Evolutionary conservation across 805 yeast genomes (phyloP), one percentile per base, ranked within the genome.

Genomic region (Gaillardinia entomophila): DNA sequence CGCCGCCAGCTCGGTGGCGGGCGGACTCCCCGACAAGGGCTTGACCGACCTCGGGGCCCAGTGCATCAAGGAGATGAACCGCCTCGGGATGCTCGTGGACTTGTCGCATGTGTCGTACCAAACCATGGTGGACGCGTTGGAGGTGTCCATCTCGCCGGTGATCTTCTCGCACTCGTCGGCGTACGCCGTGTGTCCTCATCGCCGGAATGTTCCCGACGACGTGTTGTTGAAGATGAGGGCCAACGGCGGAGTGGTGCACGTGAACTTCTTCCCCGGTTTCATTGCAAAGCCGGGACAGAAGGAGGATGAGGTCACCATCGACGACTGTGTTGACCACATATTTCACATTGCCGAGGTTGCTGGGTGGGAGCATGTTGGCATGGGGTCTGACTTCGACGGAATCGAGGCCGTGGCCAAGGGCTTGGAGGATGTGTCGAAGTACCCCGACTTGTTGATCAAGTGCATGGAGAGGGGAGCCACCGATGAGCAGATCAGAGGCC

Each of bases 371-470:
- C 69, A 67, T 42, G 74, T 71, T 27, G 73, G 72, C 0, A 51
- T 71, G 4, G 78, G 78, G 1, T 60, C 70, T 3, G 79, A 73
- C 46, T 72, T 71, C 41, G 78, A 73, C 44, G 78, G 77, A 11
- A 71, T 71, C 32, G 68, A 69, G 13, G 46, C 35, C 4, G 73
- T 68, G 3, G 77, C 78, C 4, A 43, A 37, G 12, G 78, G 77
- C 0, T 47, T 73, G n/a, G 77, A 73, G 43, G 76, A 73, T 42
- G 77, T 71, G 1, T 69, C 77, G 10, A 73, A 72, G 43, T 73
- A 73, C 40, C 78, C 78, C 0, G 74, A 68, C 26, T 48, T 73
- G 31, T 45, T 73, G 18, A 32, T 40, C 26, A 46, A 40, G 25
- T 43, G 45, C 18, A 49, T 49, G 48, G 60, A 57, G 34, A 48